phyloP scores from a whole-genome alignment of 2,329 filamentous ascomycete genomes.

The Neofusicoccum parvum region DNA sequence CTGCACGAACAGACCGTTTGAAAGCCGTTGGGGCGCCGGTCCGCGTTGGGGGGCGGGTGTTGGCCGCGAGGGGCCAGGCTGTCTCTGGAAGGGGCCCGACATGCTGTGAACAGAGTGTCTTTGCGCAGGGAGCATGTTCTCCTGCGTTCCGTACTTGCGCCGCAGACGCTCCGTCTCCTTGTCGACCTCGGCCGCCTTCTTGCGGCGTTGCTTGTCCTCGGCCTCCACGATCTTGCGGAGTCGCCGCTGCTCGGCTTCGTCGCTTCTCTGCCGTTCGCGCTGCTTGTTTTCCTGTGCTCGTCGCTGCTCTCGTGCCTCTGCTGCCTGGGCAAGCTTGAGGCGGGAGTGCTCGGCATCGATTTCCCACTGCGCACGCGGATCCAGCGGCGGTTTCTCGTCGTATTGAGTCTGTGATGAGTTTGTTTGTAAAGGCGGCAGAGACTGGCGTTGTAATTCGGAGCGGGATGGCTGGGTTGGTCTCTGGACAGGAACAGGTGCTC shows the following conservation, averaged over 20 bases:
- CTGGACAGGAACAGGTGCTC: neutral
- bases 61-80: slow-evolving; percentile 2
- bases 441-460: slow-evolving; percentile 31
- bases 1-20: neutral
- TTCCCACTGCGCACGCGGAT: slow-evolving; percentile 57
- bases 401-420: slow-evolving; percentile 26
- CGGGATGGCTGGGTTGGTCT: slow-evolving; percentile 7
- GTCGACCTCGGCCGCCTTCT: slow-evolving; percentile 58
- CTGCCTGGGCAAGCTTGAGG: slow-evolving; percentile 27
- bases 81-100: neutral
- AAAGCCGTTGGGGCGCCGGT: slow-evolving; percentile 1
- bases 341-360: slow-evolving; percentile 54
- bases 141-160: slow-evolving; percentile 61
- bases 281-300: slow-evolving; percentile 48
- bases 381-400: slow-evolving; percentile 43
- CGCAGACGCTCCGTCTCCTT: slow-evolving; percentile 76
- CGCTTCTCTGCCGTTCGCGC: slow-evolving; percentile 58
- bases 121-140: neutral
- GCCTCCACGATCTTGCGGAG: slow-evolving; percentile 67
- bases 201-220: slow-evolving; percentile 59
- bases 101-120: neutral
- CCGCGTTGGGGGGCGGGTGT: neutral
- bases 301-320: slow-evolving; percentile 5
- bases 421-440: slow-evolving; percentile 34
- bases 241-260: slow-evolving; percentile 60